phyloP scores from a whole-genome alignment of 2,329 filamentous ascomycete species.

The Diaporthe humulicola region DNA sequence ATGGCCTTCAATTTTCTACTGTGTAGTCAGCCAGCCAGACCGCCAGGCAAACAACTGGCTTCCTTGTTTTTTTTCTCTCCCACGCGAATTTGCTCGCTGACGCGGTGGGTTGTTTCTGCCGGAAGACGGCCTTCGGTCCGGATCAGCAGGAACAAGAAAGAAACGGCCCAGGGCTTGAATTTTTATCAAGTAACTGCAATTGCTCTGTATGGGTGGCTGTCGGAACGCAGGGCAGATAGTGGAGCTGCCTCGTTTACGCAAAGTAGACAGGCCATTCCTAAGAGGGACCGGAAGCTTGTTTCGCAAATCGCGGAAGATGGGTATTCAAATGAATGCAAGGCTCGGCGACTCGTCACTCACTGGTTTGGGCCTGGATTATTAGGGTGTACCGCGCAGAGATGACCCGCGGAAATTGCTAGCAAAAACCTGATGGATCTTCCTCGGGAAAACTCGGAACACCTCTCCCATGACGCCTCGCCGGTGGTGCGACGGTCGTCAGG shows the following conservation, averaged over 20 bases:
- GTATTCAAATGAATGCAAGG: constrained; percentile 17
- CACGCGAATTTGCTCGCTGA: constrained; percentile 33
- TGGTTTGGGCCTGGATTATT: background rate
- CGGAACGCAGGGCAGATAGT: constrained; percentile 24
- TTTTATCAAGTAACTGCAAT: constrained; percentile 39
- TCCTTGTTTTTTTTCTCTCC: constrained; percentile 19
- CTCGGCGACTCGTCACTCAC: constrained; percentile 5
- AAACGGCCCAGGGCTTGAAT: constrained; percentile 7
- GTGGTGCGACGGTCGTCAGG: background rate
- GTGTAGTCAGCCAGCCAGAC: constrained; percentile 1
- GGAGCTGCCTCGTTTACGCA: constrained; percentile 31
- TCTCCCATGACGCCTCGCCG: background rate
- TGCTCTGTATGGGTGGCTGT: constrained; percentile 33
- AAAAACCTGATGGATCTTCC: background rate
- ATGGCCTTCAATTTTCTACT: background rate
- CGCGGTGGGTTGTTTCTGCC: constrained; percentile 12
- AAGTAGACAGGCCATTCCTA: background rate
- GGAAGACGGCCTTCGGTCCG: constrained; percentile 22
- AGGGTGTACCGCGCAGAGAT: background rate
- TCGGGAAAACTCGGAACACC: constrained; percentile 28
- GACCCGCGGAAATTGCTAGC: constrained; percentile 13
- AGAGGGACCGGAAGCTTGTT: constrained; percentile 14
- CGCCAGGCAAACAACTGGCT: background rate
- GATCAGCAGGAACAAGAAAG: constrained; percentile 3
- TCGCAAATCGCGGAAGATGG: constrained; percentile 33